phyloP scores from a whole-genome alignment of 495 filamentous ascomycete species.

The Entonaema liquescens region DNA sequence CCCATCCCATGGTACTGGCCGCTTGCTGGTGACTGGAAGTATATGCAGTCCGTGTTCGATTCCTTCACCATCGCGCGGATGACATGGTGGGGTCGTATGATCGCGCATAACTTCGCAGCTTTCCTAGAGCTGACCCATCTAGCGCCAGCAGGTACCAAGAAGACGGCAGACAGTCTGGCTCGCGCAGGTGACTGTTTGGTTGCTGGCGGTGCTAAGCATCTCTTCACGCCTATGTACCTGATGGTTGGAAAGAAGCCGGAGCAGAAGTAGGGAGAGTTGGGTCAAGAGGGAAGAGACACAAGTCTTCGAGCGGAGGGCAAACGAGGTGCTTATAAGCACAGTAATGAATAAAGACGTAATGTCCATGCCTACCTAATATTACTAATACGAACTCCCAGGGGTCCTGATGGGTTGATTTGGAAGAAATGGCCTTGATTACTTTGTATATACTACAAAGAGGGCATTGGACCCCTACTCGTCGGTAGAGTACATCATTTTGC shows the following conservation, averaged over 20 bases:
- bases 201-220: slow-evolving; percentile 86
- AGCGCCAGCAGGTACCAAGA: slow-evolving; percentile 87
- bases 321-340: slow-evolving; percentile 36
- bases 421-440: slow-evolving; percentile 7
- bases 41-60: slow-evolving; percentile 82
- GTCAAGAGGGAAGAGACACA: not conserved
- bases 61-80: slow-evolving; percentile 86
- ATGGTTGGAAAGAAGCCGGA: slow-evolving; percentile 95
- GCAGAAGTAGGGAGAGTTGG: slow-evolving; percentile 38
- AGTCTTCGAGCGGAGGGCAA: not conserved
- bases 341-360: slow-evolving; percentile 37
- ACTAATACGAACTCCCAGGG: slow-evolving; percentile 13
- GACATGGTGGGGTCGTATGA: slow-evolving; percentile 82
- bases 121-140: slow-evolving; percentile 76
- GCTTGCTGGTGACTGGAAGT: slow-evolving; percentile 78
- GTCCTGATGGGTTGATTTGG: not conserved
- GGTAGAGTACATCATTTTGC: slow-evolving; percentile 10
- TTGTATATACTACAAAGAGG: slow-evolving; percentile 26
- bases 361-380: slow-evolving; percentile 28
- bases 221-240: slow-evolving; percentile 99
- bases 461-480: not conserved
- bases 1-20: slow-evolving; percentile 94
- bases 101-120: slow-evolving; percentile 83
- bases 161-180: slow-evolving; percentile 91
- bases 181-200: slow-evolving; percentile 87